Conservation (phyloP, 768 basidiomycete species). For the Rhizopogon vinicolor region DNA sequence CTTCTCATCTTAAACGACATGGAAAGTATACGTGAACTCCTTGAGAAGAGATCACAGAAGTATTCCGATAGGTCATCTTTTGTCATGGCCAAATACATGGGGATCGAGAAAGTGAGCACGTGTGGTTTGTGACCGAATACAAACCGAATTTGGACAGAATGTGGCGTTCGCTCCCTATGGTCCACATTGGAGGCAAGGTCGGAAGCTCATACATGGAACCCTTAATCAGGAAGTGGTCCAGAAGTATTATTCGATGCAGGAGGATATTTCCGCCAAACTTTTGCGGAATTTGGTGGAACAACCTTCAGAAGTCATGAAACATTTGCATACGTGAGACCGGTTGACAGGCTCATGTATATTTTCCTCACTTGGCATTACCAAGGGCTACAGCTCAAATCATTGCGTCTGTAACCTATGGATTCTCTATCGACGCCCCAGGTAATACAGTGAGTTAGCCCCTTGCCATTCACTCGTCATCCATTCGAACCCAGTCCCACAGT, state of each 20-base stretch:
- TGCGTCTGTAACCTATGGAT: slow-evolving; percentile 3
- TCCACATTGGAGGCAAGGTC: slow-evolving; percentile 6
- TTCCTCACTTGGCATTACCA: background rate
- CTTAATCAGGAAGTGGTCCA: slow-evolving; percentile 2
- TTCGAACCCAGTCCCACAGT: background rate
- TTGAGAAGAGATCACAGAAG: slow-evolving; percentile 23
- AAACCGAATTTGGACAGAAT: background rate
- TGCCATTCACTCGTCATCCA: background rate
- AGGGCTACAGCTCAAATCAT: slow-evolving; percentile 5
- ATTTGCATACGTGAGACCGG: background rate
- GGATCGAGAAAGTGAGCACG: slow-evolving; percentile 1
- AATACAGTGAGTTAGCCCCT: background rate
- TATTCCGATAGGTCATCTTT: slow-evolving; percentile 12
- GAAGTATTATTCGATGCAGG: slow-evolving; percentile 3
- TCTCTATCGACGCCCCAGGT: slow-evolving; percentile 1
- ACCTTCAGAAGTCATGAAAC: slow-evolving; percentile 2
- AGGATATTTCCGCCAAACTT: slow-evolving; percentile 2
- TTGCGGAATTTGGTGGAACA: slow-evolving; percentile 1
- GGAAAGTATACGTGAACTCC: slow-evolving; percentile 23
- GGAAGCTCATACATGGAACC: slow-evolving; percentile 2
- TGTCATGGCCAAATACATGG: slow-evolving; percentile 5
- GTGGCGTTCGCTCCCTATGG: slow-evolving; percentile 12
- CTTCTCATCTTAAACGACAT: slow-evolving; percentile 19
- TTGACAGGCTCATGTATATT: background rate
- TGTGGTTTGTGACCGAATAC: background rate